Base-by-base conservation (phyloP, 148 eudicot genomes). In the Cornus suecica region DNA sequence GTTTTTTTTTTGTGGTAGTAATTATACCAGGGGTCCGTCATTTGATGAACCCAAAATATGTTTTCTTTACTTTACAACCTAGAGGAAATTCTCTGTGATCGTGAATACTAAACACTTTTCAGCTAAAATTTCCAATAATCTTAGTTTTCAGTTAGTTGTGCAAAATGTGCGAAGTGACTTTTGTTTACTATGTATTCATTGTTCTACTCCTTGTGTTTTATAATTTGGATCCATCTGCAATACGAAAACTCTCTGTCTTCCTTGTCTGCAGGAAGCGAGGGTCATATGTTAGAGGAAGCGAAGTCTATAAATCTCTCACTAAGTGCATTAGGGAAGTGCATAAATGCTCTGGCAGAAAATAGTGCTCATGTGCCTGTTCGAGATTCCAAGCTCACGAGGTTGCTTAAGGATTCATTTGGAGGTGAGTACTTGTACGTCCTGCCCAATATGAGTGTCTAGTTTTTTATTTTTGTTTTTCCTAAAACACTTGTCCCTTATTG, bases 341-440 rank as follows among this genome's bases (percentile, higher is more conserved):
- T 96, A 81, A 96, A 96, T 90, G 99, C 99, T 30, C 85, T 96
- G 82, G 99, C 99, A 75, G 99, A 96, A 85, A 96, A 93, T 82
- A 90, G 98, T 71, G 80, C 99, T 73, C 99, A 96, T 87, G 99
- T 96, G 41, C 99, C 99, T 29, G 89, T 96, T 78, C 98, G 99
- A 69, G 99, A 96, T 81, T 96, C 99, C 20, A 96, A 96, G 82
- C 97, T 96, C 68, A 96, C 99, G 14, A 93, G 99, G 85, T 85
- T 96, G 82, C 99, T 96, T 63, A 91, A 73, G 80, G 99, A 96
- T 89, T 96, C 99, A 77, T 96, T 96, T 93, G 99, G 99, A 90
- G 99, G 99, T 93, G 75, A 78, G 87, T 37, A 63, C 68, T 71
- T 72, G 45, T 62, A 48, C 13, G 54, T 48, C 15, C 42, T 37